Evolutionary conservation across 169 alveolate species (phyloP), one percentile per base, ranked within the genome.

Genomic region (Haemoproteus tartakovskyi): DNA sequence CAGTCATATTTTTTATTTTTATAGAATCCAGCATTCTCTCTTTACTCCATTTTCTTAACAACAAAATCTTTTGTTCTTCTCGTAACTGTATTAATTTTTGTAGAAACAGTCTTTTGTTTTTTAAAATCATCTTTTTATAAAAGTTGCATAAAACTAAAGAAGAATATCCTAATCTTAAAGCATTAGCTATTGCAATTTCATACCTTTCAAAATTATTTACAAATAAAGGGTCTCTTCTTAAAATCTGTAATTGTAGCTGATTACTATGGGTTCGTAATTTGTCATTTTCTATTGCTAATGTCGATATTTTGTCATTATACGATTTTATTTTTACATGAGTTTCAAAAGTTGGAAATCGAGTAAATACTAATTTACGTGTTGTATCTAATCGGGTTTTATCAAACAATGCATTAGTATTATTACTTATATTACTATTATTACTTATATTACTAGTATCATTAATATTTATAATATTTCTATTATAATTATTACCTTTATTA

Each of bases 301-400:
- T 78, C n/a, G 78, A 56, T 74, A 74, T 74, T 26, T 57, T 74
- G 2, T 56, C 47, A 27, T 74, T 74, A 47, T 74, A 74, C 11
- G 30, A 3, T 57, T 56, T 74, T 54, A 74, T 38, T 33, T 74
- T 74, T 40, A 57, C 59, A 27, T 74, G 84, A 14, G 60, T 57
- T 9, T 74, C 84, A 74, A 74, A 74, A 8, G 36, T 19, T 1
- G 84, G 84, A 18, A 74, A 74, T 57, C 59, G 54, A n/a, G 84
- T 38, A 19, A 57, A 74, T n/a, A 74, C 51, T 33, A 57, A 74
- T 45, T 74, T 74, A 29, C 45, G 54, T 12, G 16, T 54, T 21
- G 37, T n/a, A 6, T 57, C 84, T 36, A 51, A 24, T 48, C 22
- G 54, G 19, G 54, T 74, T 8, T 56, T 74, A 29, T 74, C 84